A percentile compares a stretch with the other conserved stretches of the same genome.
Evolutionary conservation across 23 red algal species (phyloP).

Genomic region (Gracilariopsis chorda): DNA sequence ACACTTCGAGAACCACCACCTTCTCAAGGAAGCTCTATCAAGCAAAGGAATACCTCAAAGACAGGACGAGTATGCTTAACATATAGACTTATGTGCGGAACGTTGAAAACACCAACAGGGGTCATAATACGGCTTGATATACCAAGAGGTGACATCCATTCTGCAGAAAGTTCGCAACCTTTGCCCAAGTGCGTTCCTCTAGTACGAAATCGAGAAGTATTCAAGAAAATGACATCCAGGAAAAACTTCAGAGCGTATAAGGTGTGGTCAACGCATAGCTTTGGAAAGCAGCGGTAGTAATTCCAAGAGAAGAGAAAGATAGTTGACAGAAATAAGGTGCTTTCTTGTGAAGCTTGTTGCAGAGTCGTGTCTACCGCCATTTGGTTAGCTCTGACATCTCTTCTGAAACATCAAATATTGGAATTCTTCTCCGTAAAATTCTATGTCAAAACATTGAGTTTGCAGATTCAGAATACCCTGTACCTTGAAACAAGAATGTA

Average conservation of each 20-base stretch:
- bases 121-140: not conserved
- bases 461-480: not conserved
- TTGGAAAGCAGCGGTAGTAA: too few species aligned
- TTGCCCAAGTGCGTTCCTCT: too few species aligned
- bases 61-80: not conserved
- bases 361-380: not conserved
- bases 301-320: not conserved
- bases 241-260: not conserved
- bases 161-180: too few species aligned
- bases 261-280: too few species aligned
- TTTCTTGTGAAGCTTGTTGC: not conserved
- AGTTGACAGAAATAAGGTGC: not conserved
- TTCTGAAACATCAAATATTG: not conserved
- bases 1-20: not conserved
- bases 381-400: not conserved
- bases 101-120: not conserved
- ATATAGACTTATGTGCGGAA: not conserved
- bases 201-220: not conserved
- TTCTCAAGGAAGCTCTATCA: too few species aligned
- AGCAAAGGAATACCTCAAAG: too few species aligned
- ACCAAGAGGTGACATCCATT: not conserved
- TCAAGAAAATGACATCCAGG: not conserved
- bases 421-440: not conserved
- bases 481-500: slow-evolving; percentile 7
- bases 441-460: not conserved